A percentile compares a stretch with the other conserved stretches of the same genome.
Conservation (phyloP, 1,284 basidiomycete genomes). For the Anthracocystis panici-leucophaei region DNA sequence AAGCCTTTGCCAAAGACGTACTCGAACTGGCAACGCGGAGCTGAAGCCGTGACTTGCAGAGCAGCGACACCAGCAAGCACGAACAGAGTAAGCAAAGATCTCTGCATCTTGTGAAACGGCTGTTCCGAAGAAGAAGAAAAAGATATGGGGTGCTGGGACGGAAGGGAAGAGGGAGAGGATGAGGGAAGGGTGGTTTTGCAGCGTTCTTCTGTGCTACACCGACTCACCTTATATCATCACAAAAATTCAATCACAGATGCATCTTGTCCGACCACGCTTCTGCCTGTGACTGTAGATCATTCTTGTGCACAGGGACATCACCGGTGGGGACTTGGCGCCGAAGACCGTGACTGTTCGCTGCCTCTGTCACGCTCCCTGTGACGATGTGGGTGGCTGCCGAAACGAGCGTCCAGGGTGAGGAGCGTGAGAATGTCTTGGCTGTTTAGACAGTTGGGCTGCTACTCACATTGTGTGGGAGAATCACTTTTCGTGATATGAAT, state of each 20-base stretch:
- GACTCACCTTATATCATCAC: neutral
- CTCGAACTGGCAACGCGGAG: constrained; percentile 25
- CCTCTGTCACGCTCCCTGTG: neutral
- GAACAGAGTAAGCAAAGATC: neutral
- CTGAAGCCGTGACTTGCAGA: constrained; percentile 17
- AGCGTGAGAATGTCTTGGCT: neutral
- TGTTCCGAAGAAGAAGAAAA: neutral
- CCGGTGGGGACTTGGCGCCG: too few species aligned
- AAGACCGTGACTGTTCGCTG: too few species aligned
- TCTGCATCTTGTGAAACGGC: constrained; percentile 14
- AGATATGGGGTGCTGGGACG: neutral
- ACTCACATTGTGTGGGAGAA: neutral
- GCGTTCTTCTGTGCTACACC: too few species aligned
- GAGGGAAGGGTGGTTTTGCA: neutral
- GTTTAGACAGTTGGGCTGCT: too few species aligned
- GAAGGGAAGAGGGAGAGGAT: neutral
- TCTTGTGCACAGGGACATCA: too few species aligned
- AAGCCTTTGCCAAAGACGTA: constrained; percentile 3
- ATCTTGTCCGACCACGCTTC: neutral
- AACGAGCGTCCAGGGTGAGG: neutral
- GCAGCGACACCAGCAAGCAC: constrained; percentile 3
- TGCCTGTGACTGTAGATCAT: neutral
- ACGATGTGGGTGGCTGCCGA: neutral
- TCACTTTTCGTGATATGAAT: neutral
- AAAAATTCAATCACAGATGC: neutral